A percentile compares a stretch with the other conserved stretches of the same genome.
These are phyloP conservation scores for Zygoascus meyerae DNA, from an alignment of 1,139 yeast species.

Conservation along the genomic window DNA sequence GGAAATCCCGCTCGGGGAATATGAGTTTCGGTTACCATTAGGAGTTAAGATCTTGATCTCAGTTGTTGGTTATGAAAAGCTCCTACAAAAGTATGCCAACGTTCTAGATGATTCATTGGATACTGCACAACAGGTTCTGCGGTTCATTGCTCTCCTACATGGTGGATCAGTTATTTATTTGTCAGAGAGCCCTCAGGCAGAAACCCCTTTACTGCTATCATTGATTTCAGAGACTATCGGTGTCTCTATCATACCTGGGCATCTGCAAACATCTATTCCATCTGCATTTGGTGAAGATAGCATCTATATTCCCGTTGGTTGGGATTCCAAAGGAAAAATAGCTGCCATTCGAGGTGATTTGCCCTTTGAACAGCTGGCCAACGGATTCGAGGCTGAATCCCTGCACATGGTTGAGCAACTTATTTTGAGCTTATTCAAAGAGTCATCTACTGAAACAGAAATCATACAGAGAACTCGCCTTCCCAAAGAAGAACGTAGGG, in stretches of 20 bases:
- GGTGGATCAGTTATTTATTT: conserved; percentile 31
- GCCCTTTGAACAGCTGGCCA: conserved; percentile 18
- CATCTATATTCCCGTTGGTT: conserved; percentile 41
- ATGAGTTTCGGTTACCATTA: conserved; percentile 32
- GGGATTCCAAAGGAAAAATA: conserved; percentile 37
- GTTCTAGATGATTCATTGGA: conserved; percentile 34
- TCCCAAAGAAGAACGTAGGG: conserved; percentile 14
- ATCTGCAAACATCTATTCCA: conserved; percentile 22
- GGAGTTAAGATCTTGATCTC: conserved; percentile 31
- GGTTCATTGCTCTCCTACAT: conserved; percentile 46
- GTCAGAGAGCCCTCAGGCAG: conserved; percentile 14
- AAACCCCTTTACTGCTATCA: conserved; percentile 14
- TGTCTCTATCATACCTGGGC: conserved; percentile 18
- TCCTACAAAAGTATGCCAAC: conserved; percentile 11
- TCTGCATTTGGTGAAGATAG: conserved; percentile 34
- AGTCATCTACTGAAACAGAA: not conserved
- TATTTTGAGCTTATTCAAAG: not conserved
- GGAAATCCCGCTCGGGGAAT: conserved; percentile 30
- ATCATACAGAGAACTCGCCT: not conserved
- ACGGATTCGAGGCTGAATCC: conserved; percentile 16
- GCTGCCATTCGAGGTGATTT: conserved; percentile 29
- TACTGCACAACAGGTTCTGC: conserved; percentile 47
- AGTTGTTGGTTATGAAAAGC: conserved; percentile 24
- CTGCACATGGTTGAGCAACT: not conserved
- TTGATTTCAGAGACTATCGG: conserved; percentile 25